phyloP scores from a whole-genome alignment of 1,284 basidiomycete genomes.

The Phenoliferia sp. region DNA sequence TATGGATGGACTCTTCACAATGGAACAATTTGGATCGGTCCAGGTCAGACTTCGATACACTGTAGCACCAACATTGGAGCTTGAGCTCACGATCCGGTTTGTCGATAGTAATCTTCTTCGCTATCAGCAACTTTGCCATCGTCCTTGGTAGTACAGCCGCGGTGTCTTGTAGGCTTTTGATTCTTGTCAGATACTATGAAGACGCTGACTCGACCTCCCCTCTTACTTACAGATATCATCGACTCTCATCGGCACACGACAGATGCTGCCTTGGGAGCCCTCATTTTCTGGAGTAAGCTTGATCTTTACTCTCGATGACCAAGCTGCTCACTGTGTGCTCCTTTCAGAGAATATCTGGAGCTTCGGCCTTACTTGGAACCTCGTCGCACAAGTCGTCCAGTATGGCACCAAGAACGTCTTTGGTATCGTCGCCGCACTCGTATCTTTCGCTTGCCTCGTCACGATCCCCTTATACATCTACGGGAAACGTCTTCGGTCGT shows the following conservation, averaged over 20 bases:
- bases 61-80: no score
- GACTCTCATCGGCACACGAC: slow-evolving; percentile 1
- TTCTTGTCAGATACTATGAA: neutral
- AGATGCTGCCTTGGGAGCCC: slow-evolving; percentile 6
- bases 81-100: neutral
- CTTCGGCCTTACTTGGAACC: neutral
- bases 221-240: slow-evolving; percentile 1
- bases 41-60: neutral
- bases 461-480: slow-evolving; percentile 7
- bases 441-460: neutral
- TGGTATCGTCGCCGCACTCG: neutral
- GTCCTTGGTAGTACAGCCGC: neutral
- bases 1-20: neutral
- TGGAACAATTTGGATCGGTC: neutral
- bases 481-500: slow-evolving; percentile 3
- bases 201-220: neutral
- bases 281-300: slow-evolving; percentile 6
- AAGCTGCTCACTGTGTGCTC: neutral
- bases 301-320: neutral
- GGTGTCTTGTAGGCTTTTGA: neutral
- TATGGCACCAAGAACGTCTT: neutral
- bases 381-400: neutral
- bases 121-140: slow-evolving; percentile 3
- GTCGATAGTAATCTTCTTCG: slow-evolving; percentile 3
- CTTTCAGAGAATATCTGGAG: slow-evolving; percentile 2